phyloP scores from a whole-genome alignment of 2,329 filamentous ascomycete genomes.

The Claviceps sp. region DNA sequence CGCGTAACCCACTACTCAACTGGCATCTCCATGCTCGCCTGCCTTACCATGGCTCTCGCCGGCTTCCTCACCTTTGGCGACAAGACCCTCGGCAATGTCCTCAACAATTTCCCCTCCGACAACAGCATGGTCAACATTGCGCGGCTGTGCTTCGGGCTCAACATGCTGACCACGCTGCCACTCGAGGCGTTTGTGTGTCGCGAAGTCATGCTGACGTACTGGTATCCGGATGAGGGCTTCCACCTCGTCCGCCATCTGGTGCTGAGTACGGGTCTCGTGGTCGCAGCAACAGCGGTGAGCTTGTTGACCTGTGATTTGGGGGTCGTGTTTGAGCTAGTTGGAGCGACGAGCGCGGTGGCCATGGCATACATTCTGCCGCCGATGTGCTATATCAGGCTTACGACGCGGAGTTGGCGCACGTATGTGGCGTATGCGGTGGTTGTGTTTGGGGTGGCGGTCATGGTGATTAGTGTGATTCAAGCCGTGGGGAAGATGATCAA shows the following conservation, averaged over 20 bases:
- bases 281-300: conserved; percentile 61
- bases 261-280: conserved; percentile 73
- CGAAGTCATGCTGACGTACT: conserved; percentile 89
- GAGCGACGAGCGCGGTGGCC: conserved; percentile 85
- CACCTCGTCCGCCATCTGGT: conserved; percentile 74
- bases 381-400: conserved; percentile 88
- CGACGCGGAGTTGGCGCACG: conserved; percentile 60
- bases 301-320: conserved; percentile 88
- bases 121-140: conserved; percentile 93
- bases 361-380: conserved; percentile 93
- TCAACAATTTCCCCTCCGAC: conserved; percentile 91
- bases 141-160: conserved; percentile 87
- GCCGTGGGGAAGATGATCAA: conserved; percentile 54
- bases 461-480: conserved; percentile 68
- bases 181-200: conserved; percentile 96
- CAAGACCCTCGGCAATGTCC: conserved; percentile 82
- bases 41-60: conserved; percentile 72
- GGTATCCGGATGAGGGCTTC: conserved; percentile 56
- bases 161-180: conserved; percentile 95
- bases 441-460: conserved; percentile 65
- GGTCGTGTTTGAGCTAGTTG: conserved; percentile 88
- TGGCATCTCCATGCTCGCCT: conserved; percentile 79
- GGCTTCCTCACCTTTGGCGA: conserved; percentile 92
- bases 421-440: conserved; percentile 60
- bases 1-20: conserved; percentile 91